These are phyloP conservation scores for Penicillium italicum DNA, from an alignment of 2,329 filamentous ascomycete species.

Conservation along the genomic window DNA sequence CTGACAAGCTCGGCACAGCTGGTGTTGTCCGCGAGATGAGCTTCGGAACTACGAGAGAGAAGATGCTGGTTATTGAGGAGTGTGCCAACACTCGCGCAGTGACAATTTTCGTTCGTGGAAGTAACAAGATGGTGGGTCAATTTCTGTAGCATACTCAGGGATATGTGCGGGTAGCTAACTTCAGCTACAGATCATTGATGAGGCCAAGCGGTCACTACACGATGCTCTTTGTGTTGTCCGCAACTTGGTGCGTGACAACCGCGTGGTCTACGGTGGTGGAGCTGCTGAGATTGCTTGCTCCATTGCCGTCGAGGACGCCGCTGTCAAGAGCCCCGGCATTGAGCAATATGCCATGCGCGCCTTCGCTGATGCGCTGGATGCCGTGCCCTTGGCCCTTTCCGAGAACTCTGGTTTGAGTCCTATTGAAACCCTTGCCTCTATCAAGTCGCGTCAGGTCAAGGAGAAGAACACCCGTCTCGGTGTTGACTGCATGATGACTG, in stretches of 20 bases:
- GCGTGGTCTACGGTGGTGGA: constrained; percentile 95
- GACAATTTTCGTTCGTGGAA: constrained; percentile 91
- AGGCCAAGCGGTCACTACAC: constrained; percentile 95
- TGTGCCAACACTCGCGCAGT: constrained; percentile 97
- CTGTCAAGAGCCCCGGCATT: constrained; percentile 90
- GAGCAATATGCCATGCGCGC: constrained; percentile 99
- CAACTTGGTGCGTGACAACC: constrained; percentile 92
- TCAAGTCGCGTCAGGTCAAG: constrained; percentile 97
- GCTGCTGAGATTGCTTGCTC: constrained; percentile 97
- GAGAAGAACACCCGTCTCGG: constrained; percentile 74
- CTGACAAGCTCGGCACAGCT: constrained; percentile 85
- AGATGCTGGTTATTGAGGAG: constrained; percentile 99
- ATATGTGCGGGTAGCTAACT: constrained; percentile 6
- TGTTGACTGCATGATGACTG: constrained; percentile 95
- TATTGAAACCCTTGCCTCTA: constrained; percentile 87
- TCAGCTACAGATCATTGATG: constrained; percentile 78
- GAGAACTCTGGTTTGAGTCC: constrained; percentile 96
- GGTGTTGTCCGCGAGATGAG: constrained; percentile 91
- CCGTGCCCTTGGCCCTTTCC: constrained; percentile 89
- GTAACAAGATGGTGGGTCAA: constrained; percentile 91
- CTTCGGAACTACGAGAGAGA: constrained; percentile 95
- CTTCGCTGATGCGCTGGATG: constrained; percentile 90
- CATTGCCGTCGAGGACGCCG: constrained; percentile 90
- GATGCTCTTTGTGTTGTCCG: constrained; percentile 96
- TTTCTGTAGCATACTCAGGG: neutral